Evolutionary conservation across 768 basidiomycete genomes (phyloP).

Genomic region (Pisolithus orientalis): DNA sequence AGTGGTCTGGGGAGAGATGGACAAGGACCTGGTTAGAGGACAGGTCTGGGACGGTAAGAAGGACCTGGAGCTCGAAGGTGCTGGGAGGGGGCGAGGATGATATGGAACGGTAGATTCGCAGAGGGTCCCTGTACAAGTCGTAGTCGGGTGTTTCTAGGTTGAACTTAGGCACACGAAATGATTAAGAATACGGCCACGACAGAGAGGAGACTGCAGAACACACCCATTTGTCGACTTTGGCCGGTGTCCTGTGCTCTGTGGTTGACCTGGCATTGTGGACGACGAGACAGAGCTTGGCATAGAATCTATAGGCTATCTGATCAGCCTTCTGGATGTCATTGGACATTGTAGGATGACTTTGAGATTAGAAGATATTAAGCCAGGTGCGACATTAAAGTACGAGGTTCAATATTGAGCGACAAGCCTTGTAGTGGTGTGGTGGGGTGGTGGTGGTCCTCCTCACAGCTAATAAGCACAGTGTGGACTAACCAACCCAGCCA

Average conservation of each 20-base stretch:
- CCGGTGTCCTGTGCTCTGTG: constrained; percentile 33
- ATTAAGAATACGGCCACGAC: neutral
- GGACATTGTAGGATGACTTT: constrained; percentile 35
- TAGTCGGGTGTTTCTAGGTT: constrained; percentile 76
- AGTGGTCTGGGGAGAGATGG: constrained; percentile 49
- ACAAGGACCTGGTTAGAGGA: constrained; percentile 69
- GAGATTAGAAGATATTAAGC: constrained; percentile 15
- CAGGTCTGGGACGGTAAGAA: constrained; percentile 65
- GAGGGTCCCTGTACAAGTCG: constrained; percentile 57
- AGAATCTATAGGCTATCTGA: constrained; percentile 81
- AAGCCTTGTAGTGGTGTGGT: too few species aligned
- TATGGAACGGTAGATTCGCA: constrained; percentile 53
- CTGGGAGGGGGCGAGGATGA: constrained; percentile 36
- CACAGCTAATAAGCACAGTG: too few species aligned
- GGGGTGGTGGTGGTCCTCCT: too few species aligned
- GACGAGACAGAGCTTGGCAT: constrained; percentile 74
- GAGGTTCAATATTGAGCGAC: constrained; percentile 13
- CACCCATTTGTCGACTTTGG: constrained; percentile 80
- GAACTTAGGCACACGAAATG: constrained; percentile 42
- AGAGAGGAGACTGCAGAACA: constrained; percentile 19
- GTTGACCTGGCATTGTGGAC: constrained; percentile 71
- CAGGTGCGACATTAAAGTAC: constrained; percentile 25
- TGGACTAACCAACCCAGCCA: neutral
- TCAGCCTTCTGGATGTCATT: constrained; percentile 64
- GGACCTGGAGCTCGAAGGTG: constrained; percentile 61